Base-by-base conservation (phyloP, 2,329 filamentous ascomycete genomes). In the Hymenoscyphus salicellus region DNA sequence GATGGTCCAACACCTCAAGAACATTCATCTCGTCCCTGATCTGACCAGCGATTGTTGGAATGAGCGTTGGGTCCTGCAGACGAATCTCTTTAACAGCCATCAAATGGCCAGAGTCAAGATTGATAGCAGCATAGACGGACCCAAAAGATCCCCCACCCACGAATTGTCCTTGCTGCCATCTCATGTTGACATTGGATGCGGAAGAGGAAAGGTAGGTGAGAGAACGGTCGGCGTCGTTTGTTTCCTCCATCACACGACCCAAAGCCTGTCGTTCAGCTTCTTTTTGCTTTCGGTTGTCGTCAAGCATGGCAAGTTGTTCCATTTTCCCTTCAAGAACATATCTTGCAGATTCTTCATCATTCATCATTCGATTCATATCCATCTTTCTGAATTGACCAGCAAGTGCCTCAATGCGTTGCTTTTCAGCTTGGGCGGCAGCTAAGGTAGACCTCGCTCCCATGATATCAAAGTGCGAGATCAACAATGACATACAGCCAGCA, bases 11-110 rank as follows among this genome's bases (percentile, higher is more conserved):
- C 0, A 97, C 90, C 78, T 98, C 94, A 58, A 99, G 81, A 5
- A 99, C 94, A 60, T 90, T 90, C 93, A 99, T 98, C 77, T 99
- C 95, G 74, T 99, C 95, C 68, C 90, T 88, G 75, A 99, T 98
- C 75, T 98, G 93, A 62, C 89, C 88, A 10, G 95, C 93, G 74
- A 98, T 94, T 61, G 91, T 92, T 5, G 95, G 95, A 66, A 99
- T 97, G 68, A 97, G 83, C 76, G 97, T 95, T 41, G 95, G 95
- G 76, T 99, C 95, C 78, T 98, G 95, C 32, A 99, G 83, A 66
- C 95, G 89, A 71, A 99, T 99, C 78, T 99, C 95, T 79, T 99
- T 99, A 71, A 99, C 95, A 2, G 95, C 95, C 94, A 99, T 98
- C 66, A 98, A 80, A 74, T 96, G 93, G 64, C 94, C 94, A 30